Conservation (phyloP, 352 stramenopile species). For the Phytopythium cucurbitacearum region DNA sequence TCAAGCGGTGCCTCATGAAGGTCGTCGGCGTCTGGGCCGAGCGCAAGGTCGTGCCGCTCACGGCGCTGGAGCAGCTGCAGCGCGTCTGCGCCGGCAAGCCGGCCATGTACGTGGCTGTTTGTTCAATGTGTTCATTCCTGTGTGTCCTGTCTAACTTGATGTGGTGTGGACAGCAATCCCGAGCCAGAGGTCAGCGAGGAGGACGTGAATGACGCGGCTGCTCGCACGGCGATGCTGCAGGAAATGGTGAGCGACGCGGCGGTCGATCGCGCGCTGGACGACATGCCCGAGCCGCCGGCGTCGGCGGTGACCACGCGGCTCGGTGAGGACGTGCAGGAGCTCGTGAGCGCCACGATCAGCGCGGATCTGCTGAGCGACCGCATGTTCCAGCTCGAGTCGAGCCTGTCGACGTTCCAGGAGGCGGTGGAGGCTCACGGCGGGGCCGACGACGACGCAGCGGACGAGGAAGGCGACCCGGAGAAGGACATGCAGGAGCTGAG, state of each 20-base stretch:
- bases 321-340: conserved; percentile 50
- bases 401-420: conserved; percentile 67
- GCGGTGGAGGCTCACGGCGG: conserved; percentile 43
- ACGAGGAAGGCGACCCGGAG: conserved; percentile 10
- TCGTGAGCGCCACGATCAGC: conserved; percentile 79
- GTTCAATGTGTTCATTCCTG: neutral
- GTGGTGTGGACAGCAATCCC: conserved; percentile 22
- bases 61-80: conserved; percentile 58
- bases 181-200: conserved; percentile 12
- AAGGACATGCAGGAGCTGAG: conserved; percentile 18
- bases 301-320: conserved; percentile 39
- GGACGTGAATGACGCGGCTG: conserved; percentile 17
- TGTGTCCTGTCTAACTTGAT: neutral
- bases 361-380: conserved; percentile 82
- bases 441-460: conserved; percentile 7
- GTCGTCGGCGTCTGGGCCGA: conserved; percentile 86
- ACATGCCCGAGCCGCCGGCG: conserved; percentile 64
- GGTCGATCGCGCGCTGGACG: conserved; percentile 50
- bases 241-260: conserved; percentile 35
- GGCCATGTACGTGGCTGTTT: conserved; percentile 29
- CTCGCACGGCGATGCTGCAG: conserved; percentile 19
- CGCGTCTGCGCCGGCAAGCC: conserved; percentile 74
- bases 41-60: conserved; percentile 47
- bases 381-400: conserved; percentile 87
- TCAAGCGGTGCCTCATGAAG: conserved; percentile 84